Evolutionary conservation across 2,329 filamentous ascomycete species (phyloP).

Genomic region (Calonectria montana): DNA sequence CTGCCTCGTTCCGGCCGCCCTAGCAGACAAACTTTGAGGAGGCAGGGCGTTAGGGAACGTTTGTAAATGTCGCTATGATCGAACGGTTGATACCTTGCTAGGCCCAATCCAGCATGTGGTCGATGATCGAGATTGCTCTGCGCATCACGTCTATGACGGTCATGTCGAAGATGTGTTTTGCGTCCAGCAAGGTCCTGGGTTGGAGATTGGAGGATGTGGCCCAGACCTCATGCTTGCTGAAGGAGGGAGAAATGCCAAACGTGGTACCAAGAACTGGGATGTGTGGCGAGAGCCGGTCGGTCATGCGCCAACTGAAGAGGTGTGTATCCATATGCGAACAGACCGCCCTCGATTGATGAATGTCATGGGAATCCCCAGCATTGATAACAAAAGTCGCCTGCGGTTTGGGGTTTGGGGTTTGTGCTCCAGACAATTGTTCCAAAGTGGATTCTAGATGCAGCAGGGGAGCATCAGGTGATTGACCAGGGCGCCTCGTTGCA

Average conservation of each 20-base stretch:
- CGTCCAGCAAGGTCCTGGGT: neutral
- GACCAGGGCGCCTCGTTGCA: conserved; percentile 7
- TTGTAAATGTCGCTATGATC: neutral
- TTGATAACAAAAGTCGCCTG: conserved; percentile 6
- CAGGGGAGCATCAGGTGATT: conserved; percentile 24
- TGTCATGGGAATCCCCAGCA: neutral
- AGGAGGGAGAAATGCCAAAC: neutral
- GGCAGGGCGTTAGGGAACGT: neutral
- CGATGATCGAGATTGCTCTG: conserved; percentile 5
- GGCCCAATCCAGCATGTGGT: neutral
- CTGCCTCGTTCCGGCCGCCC: neutral
- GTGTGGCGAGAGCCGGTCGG: neutral
- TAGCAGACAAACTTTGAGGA: neutral
- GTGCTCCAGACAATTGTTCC: conserved; percentile 2
- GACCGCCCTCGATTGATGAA: conserved; percentile 7
- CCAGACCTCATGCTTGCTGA: neutral
- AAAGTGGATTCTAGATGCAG: conserved; percentile 22
- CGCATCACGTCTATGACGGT: neutral
- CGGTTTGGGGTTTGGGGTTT: conserved; percentile 5
- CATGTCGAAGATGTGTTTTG: neutral
- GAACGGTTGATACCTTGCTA: neutral
- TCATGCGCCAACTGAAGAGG: conserved; percentile 1
- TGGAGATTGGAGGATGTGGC: conserved; percentile 10
- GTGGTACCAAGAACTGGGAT: neutral
- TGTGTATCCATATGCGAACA: conserved; percentile 2